Percentiles rank a stretch among this genome's conserved stretches.
phyloP scores from a whole-genome alignment of 148 eudicot genomes.

The Fagopyrum esculentum region DNA sequence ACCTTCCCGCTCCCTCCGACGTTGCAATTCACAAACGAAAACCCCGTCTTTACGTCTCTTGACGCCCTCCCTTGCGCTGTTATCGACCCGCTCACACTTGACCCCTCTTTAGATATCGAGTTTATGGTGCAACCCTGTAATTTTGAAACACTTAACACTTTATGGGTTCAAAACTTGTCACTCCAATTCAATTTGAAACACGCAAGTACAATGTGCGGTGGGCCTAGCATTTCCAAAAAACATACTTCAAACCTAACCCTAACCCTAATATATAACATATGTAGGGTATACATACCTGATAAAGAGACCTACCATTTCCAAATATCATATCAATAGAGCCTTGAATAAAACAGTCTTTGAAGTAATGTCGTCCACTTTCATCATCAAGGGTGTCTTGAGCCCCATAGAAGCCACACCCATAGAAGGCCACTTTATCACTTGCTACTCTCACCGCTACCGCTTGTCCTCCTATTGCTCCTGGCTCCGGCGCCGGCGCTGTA shows the following conservation, averaged over 20 bases:
- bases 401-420: conserved; percentile 82
- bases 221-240: too few relatives aligned
- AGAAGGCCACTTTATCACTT: conserved; percentile 68
- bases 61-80: conserved; percentile 75
- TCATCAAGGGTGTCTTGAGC: conserved; percentile 84
- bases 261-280: background rate
- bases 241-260: too few relatives aligned
- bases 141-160: too few relatives aligned
- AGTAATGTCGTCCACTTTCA: conserved; percentile 74
- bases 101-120: conserved; percentile 50
- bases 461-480: conserved; percentile 74
- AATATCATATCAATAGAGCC: conserved; percentile 94
- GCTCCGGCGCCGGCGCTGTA: conserved; percentile 69
- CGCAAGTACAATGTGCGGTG: too few relatives aligned
- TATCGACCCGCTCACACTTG: conserved; percentile 50
- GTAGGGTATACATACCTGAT: conserved; percentile 31
- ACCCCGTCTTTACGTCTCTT: conserved; percentile 47
- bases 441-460: conserved; percentile 67
- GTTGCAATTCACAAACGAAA: conserved; percentile 65
- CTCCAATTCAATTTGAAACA: too few relatives aligned
- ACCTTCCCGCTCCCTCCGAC: conserved; percentile 58
- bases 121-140: conserved; percentile 59
- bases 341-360: conserved; percentile 71
- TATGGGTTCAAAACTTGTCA: too few relatives aligned
- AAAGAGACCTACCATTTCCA: conserved; percentile 75